Conservation (phyloP, 2,329 filamentous ascomycete species). For the Diplodia intermedia region DNA sequence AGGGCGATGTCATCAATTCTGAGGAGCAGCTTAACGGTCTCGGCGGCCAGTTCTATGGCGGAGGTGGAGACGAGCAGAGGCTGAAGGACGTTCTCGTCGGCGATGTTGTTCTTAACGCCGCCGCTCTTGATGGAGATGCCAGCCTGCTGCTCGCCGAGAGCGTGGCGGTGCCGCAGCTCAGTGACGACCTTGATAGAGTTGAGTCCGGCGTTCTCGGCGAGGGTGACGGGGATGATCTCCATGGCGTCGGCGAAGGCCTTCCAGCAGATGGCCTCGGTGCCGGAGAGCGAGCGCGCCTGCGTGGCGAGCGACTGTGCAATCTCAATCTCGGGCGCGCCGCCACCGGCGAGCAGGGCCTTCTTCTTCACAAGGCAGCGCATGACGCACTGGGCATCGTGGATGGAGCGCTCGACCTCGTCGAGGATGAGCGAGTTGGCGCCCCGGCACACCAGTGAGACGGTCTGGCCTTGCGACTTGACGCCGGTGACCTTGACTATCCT, state of each 20-base stretch:
- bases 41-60: slow-evolving; percentile 93
- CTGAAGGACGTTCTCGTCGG: slow-evolving; percentile 95
- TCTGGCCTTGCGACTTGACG: slow-evolving; percentile 81
- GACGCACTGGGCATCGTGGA: slow-evolving; percentile 97
- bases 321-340: slow-evolving; percentile 95
- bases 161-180: slow-evolving; percentile 90
- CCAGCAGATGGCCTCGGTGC: slow-evolving; percentile 98
- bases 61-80: slow-evolving; percentile 96
- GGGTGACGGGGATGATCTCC: slow-evolving; percentile 94
- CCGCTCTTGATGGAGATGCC: slow-evolving; percentile 98
- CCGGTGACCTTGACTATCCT: slow-evolving; percentile 95
- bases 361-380: slow-evolving; percentile 98
- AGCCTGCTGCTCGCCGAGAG: slow-evolving; percentile 92
- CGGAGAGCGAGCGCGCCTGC: slow-evolving; percentile 80
- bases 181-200: slow-evolving; percentile 99
- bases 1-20: slow-evolving; percentile 72
- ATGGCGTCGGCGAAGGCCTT: slow-evolving; percentile 98
- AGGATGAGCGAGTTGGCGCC: slow-evolving; percentile 94
- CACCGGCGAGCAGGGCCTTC: slow-evolving; percentile 97
- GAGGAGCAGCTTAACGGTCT: slow-evolving; percentile 85
- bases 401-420: slow-evolving; percentile 93
- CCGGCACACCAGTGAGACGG: slow-evolving; percentile 91
- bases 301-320: slow-evolving; percentile 86
- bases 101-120: slow-evolving; percentile 95
- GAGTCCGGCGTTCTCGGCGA: slow-evolving; percentile 95